Evolutionary conservation across 257 asterid genomes (phyloP).

Genomic region (Phtheirospermum japonicum): DNA sequence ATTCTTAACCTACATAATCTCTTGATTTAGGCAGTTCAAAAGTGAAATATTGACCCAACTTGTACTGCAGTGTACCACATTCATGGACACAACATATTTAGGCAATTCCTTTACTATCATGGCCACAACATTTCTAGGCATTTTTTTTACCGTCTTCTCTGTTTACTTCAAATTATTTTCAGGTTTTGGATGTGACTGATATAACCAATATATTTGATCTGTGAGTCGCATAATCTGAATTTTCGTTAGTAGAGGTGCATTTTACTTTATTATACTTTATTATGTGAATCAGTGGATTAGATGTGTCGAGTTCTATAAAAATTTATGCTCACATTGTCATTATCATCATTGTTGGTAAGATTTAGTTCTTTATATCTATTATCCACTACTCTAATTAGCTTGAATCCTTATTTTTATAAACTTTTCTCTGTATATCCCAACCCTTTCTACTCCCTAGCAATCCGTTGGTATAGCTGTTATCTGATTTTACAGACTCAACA

Average conservation of each 20-base stretch:
- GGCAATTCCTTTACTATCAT: too few species aligned
- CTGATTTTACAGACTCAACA: constrained; percentile 1
- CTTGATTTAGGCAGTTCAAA: background rate
- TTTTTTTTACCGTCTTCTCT: too few species aligned
- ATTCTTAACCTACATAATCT: constrained; percentile 5
- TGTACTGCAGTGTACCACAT: too few species aligned
- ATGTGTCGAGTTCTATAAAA: background rate
- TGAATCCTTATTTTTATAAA: constrained; percentile 2
- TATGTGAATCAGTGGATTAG: background rate
- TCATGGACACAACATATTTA: too few species aligned
- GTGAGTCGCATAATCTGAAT: constrained; percentile 19
- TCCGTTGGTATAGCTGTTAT: background rate
- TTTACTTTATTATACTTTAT: background rate
- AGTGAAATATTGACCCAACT: background rate
- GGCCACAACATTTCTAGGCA: too few species aligned
- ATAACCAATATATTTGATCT: too few species aligned
- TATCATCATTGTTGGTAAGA: background rate
- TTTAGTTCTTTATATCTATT: constrained; percentile 8
- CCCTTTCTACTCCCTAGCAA: background rate
- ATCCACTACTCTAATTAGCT: constrained; percentile 10
- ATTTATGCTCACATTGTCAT: background rate
- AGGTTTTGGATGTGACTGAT: background rate
- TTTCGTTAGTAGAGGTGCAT: background rate
- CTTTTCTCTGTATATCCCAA: constrained; percentile 1
- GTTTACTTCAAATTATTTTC: background rate